Evolutionary conservation across 441 rosid genomes (phyloP).

Genomic region (Erodium moschatum): DNA sequence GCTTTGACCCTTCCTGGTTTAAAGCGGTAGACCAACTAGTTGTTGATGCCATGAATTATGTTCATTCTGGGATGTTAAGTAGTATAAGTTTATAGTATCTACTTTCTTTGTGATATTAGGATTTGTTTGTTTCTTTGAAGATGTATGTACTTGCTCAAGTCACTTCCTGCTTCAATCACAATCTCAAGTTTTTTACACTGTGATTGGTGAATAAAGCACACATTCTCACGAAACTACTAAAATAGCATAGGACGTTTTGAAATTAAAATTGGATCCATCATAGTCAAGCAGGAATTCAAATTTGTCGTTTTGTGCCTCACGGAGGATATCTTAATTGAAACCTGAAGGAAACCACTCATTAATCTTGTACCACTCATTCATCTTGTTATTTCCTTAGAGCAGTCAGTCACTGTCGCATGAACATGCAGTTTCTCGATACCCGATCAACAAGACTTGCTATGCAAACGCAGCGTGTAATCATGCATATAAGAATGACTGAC

Average conservation of each 20-base stretch:
- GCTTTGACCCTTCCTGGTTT: background rate
- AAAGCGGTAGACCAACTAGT: background rate
- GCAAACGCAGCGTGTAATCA: background rate
- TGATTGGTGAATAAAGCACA: background rate
- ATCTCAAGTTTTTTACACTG: background rate
- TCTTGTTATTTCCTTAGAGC: no score
- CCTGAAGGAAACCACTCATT: background rate
- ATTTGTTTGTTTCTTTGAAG: background rate
- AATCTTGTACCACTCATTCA: no score
- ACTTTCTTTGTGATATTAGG: background rate
- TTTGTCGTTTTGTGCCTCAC: background rate
- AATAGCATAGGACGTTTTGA: background rate
- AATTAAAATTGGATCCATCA: background rate
- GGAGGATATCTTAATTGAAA: background rate
- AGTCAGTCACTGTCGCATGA: background rate
- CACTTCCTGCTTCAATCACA: background rate
- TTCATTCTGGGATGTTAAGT: background rate
- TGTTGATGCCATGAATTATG: background rate
- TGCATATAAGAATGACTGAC: background rate
- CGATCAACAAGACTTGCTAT: background rate
- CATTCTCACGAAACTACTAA: background rate
- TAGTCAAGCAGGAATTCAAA: background rate
- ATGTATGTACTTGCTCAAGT: background rate
- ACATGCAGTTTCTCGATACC: background rate
- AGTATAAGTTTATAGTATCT: background rate